Conservation (phyloP, 495 filamentous ascomycete genomes). For the Cercophora samala region DNA sequence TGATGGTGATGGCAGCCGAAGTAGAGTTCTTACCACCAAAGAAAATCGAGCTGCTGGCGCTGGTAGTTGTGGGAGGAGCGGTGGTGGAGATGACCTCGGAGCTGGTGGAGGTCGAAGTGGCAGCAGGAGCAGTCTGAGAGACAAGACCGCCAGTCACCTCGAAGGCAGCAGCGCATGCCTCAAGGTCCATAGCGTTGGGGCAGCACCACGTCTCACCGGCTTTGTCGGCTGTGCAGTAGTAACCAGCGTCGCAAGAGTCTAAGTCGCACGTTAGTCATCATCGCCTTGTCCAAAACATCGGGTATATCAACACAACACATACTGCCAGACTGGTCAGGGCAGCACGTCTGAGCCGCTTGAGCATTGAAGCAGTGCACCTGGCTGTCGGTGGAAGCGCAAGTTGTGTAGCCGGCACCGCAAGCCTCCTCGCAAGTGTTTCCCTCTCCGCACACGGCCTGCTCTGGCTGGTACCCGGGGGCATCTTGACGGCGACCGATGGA, state of each 20-base stretch:
- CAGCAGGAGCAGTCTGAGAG: constrained; percentile 30
- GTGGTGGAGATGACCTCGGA: constrained; percentile 20
- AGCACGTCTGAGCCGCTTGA: constrained; percentile 42
- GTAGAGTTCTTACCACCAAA: constrained; percentile 20
- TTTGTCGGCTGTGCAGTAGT: constrained; percentile 45
- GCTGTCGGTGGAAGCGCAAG: constrained; percentile 40
- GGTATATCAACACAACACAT: constrained; percentile 19
- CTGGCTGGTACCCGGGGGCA: constrained; percentile 41
- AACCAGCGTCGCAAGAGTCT: constrained; percentile 49
- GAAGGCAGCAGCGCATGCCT: constrained; percentile 43
- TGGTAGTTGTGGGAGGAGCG: constrained; percentile 22
- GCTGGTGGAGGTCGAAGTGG: constrained; percentile 18
- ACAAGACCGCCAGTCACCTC: constrained; percentile 38
- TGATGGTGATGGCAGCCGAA: constrained; percentile 4
- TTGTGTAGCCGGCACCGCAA: constrained; percentile 43
- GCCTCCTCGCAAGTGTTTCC: constrained; percentile 47
- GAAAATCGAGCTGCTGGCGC: constrained; percentile 14
- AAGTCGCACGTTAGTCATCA: constrained; percentile 14
- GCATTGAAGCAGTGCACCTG: constrained; percentile 47
- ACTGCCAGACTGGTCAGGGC: constrained; percentile 44
- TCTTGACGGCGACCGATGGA: constrained; percentile 39
- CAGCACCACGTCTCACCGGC: constrained; percentile 46
- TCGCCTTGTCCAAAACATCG: not conserved
- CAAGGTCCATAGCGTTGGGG: constrained; percentile 41
- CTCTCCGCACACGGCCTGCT: constrained; percentile 37